Evolutionary conservation across 768 basidiomycete species (phyloP), one percentile per base, ranked within the genome.

Genomic region (Rubroboletus pulcherrimus): DNA sequence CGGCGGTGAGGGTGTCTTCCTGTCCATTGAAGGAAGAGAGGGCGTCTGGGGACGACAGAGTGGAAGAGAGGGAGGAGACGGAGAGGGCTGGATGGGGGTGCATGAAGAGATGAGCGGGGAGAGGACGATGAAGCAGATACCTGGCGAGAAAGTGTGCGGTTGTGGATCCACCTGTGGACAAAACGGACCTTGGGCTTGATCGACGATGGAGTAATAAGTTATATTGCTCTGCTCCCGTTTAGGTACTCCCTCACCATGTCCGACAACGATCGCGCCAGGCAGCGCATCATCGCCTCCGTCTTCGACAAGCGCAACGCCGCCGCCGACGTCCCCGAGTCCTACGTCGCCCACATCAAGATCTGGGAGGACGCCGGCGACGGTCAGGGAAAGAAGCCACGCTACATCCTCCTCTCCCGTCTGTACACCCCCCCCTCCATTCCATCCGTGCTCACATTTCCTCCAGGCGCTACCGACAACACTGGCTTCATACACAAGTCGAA

Each of bases 401-500:
- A 92, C 71, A 89, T 98, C 56, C 78, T 98, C 56, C 75, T 98
- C 31, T 90, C 94, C 62, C 83, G 95, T 95, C 78, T 74, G 91
- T 85, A n/a, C 50, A 4, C 14, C 24, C 39, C 7, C 7, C 9
- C 31, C 26, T 1, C 43, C 38, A 6, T 12, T n/a, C n/a, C 7
- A 0, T 7, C 10, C 53, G 17, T 21, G 7, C 57, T 63, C 14
- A 65, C 43, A 5, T 4, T 11, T 19, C 47, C 43, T 4, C 43
- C 45, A 89, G 88, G 85, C 75, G 76, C 85, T 4, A 74, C 69
- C 56, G 81, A 81, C 60, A 83, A 85, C 26, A 73, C 77, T 45
- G 86, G 86, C 1, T 84, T 86, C 69, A 82, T 99, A 19, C 95
- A 99, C 81, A 99, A 99, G 74, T 93, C 95, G 2, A 98, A 98